A percentile compares a stretch with the other conserved stretches of the same genome.
Conservation (phyloP, 208 protist species). For the Leishmania tropica region DNA sequence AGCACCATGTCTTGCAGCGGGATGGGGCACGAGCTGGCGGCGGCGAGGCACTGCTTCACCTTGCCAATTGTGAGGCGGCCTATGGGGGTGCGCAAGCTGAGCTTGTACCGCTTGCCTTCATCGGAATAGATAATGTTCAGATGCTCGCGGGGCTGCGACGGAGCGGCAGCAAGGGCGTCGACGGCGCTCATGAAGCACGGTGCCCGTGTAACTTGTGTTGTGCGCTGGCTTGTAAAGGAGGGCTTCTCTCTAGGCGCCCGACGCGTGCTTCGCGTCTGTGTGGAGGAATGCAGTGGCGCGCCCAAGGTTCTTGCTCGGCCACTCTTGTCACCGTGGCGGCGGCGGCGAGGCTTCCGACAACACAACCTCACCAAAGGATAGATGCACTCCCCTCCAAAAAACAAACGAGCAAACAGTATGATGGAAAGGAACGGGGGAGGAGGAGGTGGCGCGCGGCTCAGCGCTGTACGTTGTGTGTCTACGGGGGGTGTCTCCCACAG, state of each 20-base stretch:
- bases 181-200: slow-evolving; percentile 1
- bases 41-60: slow-evolving; percentile 73
- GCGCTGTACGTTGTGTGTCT: too few species aligned
- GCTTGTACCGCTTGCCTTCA: slow-evolving; percentile 58
- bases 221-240: not conserved
- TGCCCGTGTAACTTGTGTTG: not conserved
- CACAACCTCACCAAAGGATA: not conserved
- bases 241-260: not conserved
- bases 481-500: too few species aligned
- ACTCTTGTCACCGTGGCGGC: not conserved
- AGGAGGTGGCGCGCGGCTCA: too few species aligned
- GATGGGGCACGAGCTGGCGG: slow-evolving; percentile 51
- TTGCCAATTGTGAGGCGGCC: slow-evolving; percentile 56
- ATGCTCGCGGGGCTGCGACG: slow-evolving; percentile 23
- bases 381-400: not conserved
- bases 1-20: slow-evolving; percentile 46
- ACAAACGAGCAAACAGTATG: too few species aligned
- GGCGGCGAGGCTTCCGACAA: not conserved
- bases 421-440: too few species aligned
- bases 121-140: slow-evolving; percentile 63
- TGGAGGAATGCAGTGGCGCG: not conserved
- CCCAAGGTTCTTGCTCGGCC: not conserved
- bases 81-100: slow-evolving; percentile 60
- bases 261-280: not conserved
- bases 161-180: not conserved